Evolutionary conservation across 2,329 filamentous ascomycete genomes (phyloP).

Genomic region (Alternaria arbusti): DNA sequence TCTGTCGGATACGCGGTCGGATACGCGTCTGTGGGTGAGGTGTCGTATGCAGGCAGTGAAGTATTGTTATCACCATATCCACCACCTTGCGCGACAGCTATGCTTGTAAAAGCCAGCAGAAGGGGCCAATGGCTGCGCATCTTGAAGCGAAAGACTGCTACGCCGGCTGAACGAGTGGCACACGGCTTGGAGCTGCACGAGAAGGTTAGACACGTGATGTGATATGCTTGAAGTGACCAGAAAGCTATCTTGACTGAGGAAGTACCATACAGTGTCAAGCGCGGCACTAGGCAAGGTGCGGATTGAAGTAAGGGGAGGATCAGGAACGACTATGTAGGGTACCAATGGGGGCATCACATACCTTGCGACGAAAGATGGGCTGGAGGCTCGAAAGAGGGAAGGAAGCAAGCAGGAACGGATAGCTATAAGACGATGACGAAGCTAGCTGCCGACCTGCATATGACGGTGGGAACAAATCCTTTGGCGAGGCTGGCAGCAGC

Average conservation of each 20-base stretch:
- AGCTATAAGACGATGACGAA: constrained; percentile 36
- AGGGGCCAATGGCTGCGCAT: constrained; percentile 38
- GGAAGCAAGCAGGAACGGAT: constrained; percentile 24
- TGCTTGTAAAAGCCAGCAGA: constrained; percentile 31
- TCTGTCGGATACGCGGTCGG: neutral
- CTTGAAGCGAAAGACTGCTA: constrained; percentile 38
- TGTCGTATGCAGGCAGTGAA: neutral
- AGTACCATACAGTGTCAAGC: constrained; percentile 1
- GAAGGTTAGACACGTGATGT: constrained; percentile 32
- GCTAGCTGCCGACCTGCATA: constrained; percentile 28
- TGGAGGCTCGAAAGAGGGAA: constrained; percentile 27
- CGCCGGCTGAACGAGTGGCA: constrained; percentile 34
- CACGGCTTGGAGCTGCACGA: constrained; percentile 26
- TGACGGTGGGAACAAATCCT: constrained; percentile 27
- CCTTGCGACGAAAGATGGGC: constrained; percentile 38
- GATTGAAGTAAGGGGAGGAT: neutral
- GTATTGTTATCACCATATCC: neutral
- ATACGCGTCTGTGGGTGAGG: neutral
- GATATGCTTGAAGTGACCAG: neutral
- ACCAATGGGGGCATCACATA: constrained; percentile 22
- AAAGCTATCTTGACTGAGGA: neutral
- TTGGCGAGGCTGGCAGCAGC: constrained; percentile 34
- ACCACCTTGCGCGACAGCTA: constrained; percentile 12
- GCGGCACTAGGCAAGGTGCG: neutral
- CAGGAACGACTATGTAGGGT: neutral